Conservation (phyloP, 1,284 basidiomycete genomes). For the Irpex sp. region DNA sequence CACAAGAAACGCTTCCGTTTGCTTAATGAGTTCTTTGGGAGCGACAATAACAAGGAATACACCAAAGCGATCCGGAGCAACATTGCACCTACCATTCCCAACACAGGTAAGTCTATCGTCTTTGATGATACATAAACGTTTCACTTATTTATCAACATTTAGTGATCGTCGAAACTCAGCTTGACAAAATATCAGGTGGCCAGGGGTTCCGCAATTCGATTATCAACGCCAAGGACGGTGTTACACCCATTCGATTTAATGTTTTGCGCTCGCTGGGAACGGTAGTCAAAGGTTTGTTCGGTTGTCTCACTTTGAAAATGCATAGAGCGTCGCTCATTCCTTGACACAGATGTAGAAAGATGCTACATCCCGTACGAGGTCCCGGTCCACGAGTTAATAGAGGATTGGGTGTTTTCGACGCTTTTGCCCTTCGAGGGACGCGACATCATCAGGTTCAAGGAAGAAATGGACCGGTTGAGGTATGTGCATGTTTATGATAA, state of each 20-base stretch:
- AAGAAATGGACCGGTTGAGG: not conserved
- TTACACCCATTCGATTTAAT: not conserved
- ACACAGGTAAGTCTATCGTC: not conserved
- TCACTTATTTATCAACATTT: not conserved
- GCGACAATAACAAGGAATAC: not conserved
- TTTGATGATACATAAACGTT: not conserved
- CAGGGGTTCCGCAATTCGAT: not conserved
- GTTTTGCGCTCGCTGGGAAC: not conserved
- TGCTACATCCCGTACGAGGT: not conserved
- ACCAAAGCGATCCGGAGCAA: not conserved
- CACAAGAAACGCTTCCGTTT: not conserved
- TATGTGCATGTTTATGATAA: not conserved
- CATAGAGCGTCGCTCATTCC: not conserved
- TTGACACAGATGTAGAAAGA: not conserved
- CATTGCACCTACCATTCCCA: not conserved
- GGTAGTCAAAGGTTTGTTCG: not conserved
- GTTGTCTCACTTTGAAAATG: not conserved
- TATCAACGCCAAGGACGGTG: not conserved
- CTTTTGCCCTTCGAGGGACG: not conserved
- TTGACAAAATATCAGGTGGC: not conserved
- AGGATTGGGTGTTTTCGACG: not conserved
- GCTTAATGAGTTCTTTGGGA: not conserved
- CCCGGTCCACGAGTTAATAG: not conserved
- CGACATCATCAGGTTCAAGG: not conserved
- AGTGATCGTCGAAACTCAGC: not conserved